Conservation (phyloP, 495 filamentous ascomycete species). For the Massariosphaeria phaeospora region DNA sequence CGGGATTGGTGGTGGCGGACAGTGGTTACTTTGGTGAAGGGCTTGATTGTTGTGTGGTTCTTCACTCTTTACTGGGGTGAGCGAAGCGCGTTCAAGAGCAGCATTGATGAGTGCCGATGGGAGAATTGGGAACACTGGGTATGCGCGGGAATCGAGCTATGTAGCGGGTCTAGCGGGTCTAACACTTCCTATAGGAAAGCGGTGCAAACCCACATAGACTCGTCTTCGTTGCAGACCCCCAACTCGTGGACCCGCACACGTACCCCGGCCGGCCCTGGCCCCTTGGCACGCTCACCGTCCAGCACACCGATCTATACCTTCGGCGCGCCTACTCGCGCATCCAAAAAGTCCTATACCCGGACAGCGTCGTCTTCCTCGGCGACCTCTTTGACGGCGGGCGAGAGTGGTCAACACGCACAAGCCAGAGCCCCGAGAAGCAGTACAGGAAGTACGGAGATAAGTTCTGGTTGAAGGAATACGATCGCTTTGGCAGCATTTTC, state of each 20-base stretch:
- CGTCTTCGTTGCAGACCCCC: slow-evolving; percentile 90
- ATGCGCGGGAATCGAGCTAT: too few species aligned
- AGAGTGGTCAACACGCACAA: slow-evolving; percentile 77
- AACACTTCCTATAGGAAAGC: slow-evolving; percentile 59
- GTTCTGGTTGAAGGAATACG: slow-evolving; percentile 81
- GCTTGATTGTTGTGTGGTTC: slow-evolving; percentile 69
- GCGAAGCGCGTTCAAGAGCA: slow-evolving; percentile 63
- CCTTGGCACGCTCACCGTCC: slow-evolving; percentile 68
- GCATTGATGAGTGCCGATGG: slow-evolving; percentile 73
- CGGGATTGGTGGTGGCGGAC: slow-evolving; percentile 21
- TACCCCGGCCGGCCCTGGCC: slow-evolving; percentile 94
- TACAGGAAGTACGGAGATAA: slow-evolving; percentile 70
- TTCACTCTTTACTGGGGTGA: slow-evolving; percentile 83
- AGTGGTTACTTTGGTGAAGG: slow-evolving; percentile 38
- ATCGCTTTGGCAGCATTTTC: slow-evolving; percentile 75
- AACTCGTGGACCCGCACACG: slow-evolving; percentile 93
- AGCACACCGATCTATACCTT: slow-evolving; percentile 84
- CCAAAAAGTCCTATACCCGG: slow-evolving; percentile 64
- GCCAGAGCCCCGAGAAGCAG: slow-evolving; percentile 60
- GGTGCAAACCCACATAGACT: slow-evolving; percentile 78
- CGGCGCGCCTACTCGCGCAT: slow-evolving; percentile 70
- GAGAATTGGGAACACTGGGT: slow-evolving; percentile 89
- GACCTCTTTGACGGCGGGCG: slow-evolving; percentile 95
- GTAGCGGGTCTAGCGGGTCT: too few species aligned
- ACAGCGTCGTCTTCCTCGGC: slow-evolving; percentile 83